Evolutionary conservation across 495 filamentous ascomycete genomes (phyloP), one percentile per base, ranked within the genome.

Genomic region (Penicillium robsamsonii): DNA sequence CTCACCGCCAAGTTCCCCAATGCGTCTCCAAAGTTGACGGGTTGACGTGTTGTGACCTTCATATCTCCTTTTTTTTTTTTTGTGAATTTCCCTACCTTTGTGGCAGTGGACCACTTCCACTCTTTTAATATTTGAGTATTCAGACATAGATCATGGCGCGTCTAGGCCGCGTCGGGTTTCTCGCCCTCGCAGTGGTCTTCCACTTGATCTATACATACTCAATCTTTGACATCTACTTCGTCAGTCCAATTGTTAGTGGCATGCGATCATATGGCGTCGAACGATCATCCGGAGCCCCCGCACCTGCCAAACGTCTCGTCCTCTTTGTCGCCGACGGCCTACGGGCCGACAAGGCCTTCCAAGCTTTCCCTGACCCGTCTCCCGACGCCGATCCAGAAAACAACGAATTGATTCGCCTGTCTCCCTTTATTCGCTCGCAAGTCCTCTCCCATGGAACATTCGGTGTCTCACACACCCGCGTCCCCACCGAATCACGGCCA

Each of bases 171-270:
- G 84, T 87, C 63, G 89, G 88, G 67, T 99, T 99, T 73, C 77
- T 97, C 67, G 87, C 85, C 70, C 86, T 96, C 67, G 95, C 95
- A 64, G 79, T 97, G 66, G 75, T 94, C 45, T 99, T 99, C 68
- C 95, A 99, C 74, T 68, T 97, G 25, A 84, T 96, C 57, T 99
- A 99, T 75, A 87, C 94, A 57, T 91, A 85, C 64, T 96, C 93
- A 33, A 99, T 99, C 60, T 99, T 99, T 72, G 95, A 97, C 70
- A 96, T 97, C 59, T 99, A 99, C 75, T 99, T 99, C 69, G 91
- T 97, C 60, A 96, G 92, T 67, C 95, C 95, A 17, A 95, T 99
- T 61, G 95, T 97, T 37, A 87, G 84, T 80, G 95, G 95, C 64
- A 97, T 99, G 95, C 83, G 79, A 61, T 80, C 89, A 49, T 93